Conservation (phyloP, 2,329 filamentous ascomycete species). For the Alternaria sp. region DNA sequence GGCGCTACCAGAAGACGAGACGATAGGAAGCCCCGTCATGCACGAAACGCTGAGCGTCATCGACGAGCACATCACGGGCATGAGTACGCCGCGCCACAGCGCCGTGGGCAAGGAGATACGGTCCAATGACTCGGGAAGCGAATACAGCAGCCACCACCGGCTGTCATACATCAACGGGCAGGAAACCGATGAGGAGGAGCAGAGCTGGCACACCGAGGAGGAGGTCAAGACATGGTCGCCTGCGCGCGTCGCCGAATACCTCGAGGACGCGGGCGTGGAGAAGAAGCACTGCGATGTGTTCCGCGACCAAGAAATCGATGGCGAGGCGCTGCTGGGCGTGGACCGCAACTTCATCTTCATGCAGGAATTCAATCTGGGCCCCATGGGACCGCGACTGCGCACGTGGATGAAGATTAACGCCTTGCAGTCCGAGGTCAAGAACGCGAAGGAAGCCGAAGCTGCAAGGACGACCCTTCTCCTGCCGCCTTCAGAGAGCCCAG, state of each 20-base stretch:
- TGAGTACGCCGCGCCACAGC: conserved; percentile 68
- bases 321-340: conserved; percentile 92
- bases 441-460: conserved; percentile 53
- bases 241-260: conserved; percentile 83
- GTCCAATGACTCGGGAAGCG: conserved; percentile 79
- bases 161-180: conserved; percentile 92
- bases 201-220: conserved; percentile 68
- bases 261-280: conserved; percentile 85
- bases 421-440: conserved; percentile 83
- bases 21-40: conserved; percentile 76
- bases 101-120: conserved; percentile 59
- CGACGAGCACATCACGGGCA: conserved; percentile 93
- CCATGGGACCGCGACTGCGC: conserved; percentile 85
- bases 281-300: conserved; percentile 93
- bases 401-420: conserved; percentile 97
- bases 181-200: conserved; percentile 93
- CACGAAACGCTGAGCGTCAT: conserved; percentile 96
- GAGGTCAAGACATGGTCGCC: conserved; percentile 84
- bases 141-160: conserved; percentile 84
- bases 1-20: conserved; percentile 47
- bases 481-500: conserved; percentile 35
- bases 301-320: conserved; percentile 91
- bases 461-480: conserved; percentile 44
- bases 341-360: conserved; percentile 94
- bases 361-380: conserved; percentile 92